Conservation (phyloP, 148 eudicot species). For the Rhododendron williamsianum region DNA sequence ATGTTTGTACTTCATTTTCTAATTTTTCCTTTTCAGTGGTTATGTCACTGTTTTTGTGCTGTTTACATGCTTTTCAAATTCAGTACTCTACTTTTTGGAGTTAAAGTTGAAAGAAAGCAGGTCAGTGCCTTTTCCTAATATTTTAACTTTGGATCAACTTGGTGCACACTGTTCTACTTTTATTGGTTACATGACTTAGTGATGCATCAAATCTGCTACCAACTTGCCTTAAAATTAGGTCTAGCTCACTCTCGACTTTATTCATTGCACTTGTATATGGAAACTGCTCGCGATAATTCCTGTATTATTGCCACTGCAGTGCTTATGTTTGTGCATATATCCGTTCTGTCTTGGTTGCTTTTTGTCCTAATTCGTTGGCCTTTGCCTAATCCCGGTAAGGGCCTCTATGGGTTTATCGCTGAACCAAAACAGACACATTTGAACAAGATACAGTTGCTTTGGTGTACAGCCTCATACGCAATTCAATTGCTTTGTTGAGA, state of each 20-base stretch:
- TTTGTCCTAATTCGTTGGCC: background rate
- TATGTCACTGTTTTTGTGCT: background rate
- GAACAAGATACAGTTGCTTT: background rate
- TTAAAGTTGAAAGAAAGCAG: slow-evolving; percentile 1
- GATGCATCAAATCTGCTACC: background rate
- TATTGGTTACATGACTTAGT: background rate
- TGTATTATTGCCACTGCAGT: background rate
- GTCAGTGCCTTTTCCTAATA: background rate
- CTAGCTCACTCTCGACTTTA: background rate
- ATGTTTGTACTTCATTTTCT: background rate
- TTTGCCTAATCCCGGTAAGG: background rate
- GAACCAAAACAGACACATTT: background rate
- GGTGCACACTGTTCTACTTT: background rate
- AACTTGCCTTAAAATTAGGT: background rate
- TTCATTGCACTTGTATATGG: background rate
- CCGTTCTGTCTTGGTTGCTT: background rate
- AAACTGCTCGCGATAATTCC: background rate
- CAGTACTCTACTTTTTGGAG: background rate
- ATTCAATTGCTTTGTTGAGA: background rate
- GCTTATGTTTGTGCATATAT: background rate
- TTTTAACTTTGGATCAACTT: background rate
- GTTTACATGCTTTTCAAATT: background rate
- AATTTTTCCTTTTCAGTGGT: background rate
- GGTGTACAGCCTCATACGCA: background rate
- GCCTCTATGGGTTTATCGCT: background rate